These are phyloP conservation scores for Trichosanthes cucumerina DNA, from an alignment of 306 rosid genomes.

Conservation along the genomic window DNA sequence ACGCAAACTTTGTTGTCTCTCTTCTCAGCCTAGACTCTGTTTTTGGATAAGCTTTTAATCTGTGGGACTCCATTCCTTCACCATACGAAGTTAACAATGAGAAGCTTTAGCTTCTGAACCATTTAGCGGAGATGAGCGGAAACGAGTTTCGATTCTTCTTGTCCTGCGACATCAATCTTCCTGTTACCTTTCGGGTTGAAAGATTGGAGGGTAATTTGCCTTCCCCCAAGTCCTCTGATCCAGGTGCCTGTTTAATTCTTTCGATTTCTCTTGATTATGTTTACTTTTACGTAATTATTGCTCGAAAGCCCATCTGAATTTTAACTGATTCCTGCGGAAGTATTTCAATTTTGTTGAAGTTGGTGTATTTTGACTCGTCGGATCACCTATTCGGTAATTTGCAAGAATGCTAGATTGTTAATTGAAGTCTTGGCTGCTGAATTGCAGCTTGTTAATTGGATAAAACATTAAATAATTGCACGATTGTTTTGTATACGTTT, in stretches of 20 bases:
- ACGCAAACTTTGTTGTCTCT: too few relatives aligned
- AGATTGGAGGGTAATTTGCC: constrained; percentile 68
- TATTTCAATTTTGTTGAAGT: not conserved
- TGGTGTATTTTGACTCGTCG: not conserved
- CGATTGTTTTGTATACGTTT: not conserved
- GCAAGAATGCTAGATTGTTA: not conserved
- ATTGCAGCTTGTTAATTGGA: not conserved
- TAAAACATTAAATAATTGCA: not conserved
- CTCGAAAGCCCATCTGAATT: not conserved
- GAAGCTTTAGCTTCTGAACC: not conserved
- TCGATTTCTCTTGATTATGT: not conserved
- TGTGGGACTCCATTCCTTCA: not conserved
- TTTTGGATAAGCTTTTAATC: not conserved
- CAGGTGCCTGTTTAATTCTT: constrained; percentile 24
- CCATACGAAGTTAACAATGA: not conserved
- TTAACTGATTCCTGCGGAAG: not conserved
- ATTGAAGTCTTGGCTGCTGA: not conserved
- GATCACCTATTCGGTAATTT: not conserved
- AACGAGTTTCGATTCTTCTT: constrained; percentile 94
- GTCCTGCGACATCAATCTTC: constrained; percentile 93
- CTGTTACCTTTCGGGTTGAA: constrained; percentile 70
- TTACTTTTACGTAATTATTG: not conserved
- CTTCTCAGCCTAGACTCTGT: not conserved
- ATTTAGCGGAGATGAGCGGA: constrained; percentile 37
- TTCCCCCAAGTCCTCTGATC: constrained; percentile 30